Evolutionary conservation across 2,329 filamentous ascomycete species (phyloP), one percentile per base, ranked within the genome.

Genomic region (Aspergillus sclerotialis): DNA sequence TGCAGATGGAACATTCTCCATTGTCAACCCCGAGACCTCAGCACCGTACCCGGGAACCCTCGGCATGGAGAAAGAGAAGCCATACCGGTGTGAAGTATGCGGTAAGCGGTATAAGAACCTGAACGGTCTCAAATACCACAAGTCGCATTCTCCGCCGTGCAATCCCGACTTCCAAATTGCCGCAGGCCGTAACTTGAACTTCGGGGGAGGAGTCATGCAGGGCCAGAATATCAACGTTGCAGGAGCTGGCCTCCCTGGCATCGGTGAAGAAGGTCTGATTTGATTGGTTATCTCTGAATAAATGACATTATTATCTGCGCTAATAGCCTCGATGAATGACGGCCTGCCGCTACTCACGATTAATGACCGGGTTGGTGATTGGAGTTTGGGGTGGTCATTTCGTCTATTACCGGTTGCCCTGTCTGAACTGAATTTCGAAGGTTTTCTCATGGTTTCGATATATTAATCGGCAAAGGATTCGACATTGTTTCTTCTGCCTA

Each of bases 11-110:
- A 95, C 92, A 2, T 96, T 94, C 58, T 96, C 90, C 0, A 98
- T 98, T 47, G 90, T 98, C 33, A 94, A 98, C 51, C 92, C 92
- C 0, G 85, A 94, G 55, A 96, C 92, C 0, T 92, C 85, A 17
- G 78, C 87, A 1, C 92, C 92, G 0, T 98, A 96, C 46, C 92
- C 92, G 0, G 92, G 92, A 19, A 96, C 92, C 1, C 71, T 94
- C 23, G 92, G 92, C n/a, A 98, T 98, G 92, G 92, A 98, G 67
- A 98, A 96, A 62, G 90, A 96, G 69, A 98, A 98, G 69, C 92
- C 92, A 3, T 96, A 96, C 61, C 89, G 89, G 56, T 98, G 92
- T 62, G 89, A 96, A 46, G 83, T 88, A 8, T 98, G 92, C 58
- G 89, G 90, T 52, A 98, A 98, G 70, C 84, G 92, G 33, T 98